Evolutionary conservation across 2,329 filamentous ascomycete species (phyloP), one percentile per base, ranked within the genome.

Genomic region (Apiospora hydei): DNA sequence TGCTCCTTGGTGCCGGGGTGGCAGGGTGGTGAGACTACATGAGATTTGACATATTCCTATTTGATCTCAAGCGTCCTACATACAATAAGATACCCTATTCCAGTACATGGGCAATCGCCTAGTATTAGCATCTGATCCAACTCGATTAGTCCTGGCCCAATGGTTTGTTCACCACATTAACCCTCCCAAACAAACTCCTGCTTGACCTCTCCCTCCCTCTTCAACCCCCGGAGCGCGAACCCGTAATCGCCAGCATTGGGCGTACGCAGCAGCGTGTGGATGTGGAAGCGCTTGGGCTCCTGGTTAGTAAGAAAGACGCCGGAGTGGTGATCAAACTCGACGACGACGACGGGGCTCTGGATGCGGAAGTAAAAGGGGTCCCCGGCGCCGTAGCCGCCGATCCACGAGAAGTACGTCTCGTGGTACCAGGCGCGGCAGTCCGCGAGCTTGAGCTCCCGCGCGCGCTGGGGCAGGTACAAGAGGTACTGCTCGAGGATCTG

Each of bases 381-480:
- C 0, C 88, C 82, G 69, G 93, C 85, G 0, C 85, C 89, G 73
- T 84, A 93, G 0, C 89, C 90, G 4, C 93, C 93, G 70, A 95
- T 95, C 92, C 93, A 96, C 78, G 88, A 89, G 78, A 94, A 95
- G 77, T 93, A 93, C 6, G 93, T 95, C 84, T 95, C 92, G n/a
- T 82, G 77, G 71, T 92, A 89, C 79, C 88, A 87, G 3, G 80
- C 77, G 69, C 85, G 84, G 67, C 91, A 85, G 51, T 90, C 85
- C 1, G 84, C 81, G 1, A 94, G 79, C 21, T 89, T 88, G 5
- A 88, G 78, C 68, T 85, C 77, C 1, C 91, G 85, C 0, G 92
- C 86, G 14, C 78, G 77, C 0, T 81, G 77, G 0, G 93, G 93
- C 0, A 94, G 87, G 74, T 94, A 95, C 0, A 93, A 82, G 1